These are phyloP conservation scores for Zea luxurians DNA, from an alignment of 176 grass and related monocot genomes.

Conservation along the genomic window DNA sequence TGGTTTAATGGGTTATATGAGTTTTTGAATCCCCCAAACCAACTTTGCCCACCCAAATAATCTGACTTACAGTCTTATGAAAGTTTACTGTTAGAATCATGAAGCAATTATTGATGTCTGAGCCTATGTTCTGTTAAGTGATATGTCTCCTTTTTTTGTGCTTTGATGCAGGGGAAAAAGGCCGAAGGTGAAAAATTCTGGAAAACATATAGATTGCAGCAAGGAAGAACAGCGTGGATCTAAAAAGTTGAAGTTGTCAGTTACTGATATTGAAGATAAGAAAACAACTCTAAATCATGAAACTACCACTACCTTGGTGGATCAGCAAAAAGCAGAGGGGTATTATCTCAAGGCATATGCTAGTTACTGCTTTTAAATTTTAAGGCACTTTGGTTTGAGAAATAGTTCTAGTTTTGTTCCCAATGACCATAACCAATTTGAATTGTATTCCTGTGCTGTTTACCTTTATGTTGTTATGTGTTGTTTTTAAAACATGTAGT, in stretches of 20 bases:
- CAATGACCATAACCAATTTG: neutral
- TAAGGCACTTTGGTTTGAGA: neutral
- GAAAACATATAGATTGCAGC: slow-evolving; percentile 7
- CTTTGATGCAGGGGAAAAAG: slow-evolving; percentile 42
- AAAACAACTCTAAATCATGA: slow-evolving; percentile 22
- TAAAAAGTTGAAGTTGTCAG: neutral
- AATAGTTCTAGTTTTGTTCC: neutral
- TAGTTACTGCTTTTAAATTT: neutral
- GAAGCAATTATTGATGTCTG: neutral
- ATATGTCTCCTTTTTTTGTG: slow-evolving; percentile 18
- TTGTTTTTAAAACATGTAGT: neutral
- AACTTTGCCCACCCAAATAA: neutral
- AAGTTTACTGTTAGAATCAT: neutral
- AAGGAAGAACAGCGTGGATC: slow-evolving; percentile 16
- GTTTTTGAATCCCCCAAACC: neutral
- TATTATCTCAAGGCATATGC: slow-evolving; percentile 11
- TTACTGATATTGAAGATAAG: slow-evolving; percentile 20
- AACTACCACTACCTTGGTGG: slow-evolving; percentile 6
- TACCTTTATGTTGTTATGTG: neutral
- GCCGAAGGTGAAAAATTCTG: slow-evolving; percentile 19
- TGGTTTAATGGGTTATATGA: neutral
- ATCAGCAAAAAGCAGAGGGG: slow-evolving; percentile 29
- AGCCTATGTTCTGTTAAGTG: slow-evolving; percentile 26
- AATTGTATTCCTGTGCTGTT: neutral
- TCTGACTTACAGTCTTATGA: neutral